These are phyloP conservation scores for Maudiozyma bulderi DNA, from an alignment of 805 yeast genomes.

Conservation along the genomic window DNA sequence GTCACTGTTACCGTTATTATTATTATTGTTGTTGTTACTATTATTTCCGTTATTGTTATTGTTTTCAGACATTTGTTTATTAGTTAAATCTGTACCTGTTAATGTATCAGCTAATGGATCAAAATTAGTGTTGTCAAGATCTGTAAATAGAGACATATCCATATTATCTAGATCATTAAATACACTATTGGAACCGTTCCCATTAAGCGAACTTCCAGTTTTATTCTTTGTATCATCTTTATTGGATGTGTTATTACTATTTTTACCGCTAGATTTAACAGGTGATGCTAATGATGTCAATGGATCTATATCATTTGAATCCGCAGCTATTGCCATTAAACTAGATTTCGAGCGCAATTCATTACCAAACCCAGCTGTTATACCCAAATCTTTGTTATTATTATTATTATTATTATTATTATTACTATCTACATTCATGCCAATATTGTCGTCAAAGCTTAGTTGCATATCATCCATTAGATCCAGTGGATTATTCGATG, in stretches of 20 bases:
- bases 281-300: not conserved
- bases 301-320: not conserved
- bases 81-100: constrained; percentile 1
- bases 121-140: constrained; percentile 23
- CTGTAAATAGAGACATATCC: constrained; percentile 26
- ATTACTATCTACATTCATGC: not conserved
- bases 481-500: constrained; percentile 1
- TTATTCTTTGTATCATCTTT: not conserved
- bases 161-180: constrained; percentile 19
- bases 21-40: constrained; percentile 3
- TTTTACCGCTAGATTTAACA: not conserved
- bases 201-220: not conserved
- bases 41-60: not conserved
- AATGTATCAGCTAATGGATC: constrained; percentile 2
- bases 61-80: not conserved
- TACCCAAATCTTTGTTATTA: not conserved
- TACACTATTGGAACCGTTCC: constrained; percentile 1
- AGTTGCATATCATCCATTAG: constrained; percentile 7
- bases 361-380: not conserved
- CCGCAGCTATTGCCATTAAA: not conserved
- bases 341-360: not conserved
- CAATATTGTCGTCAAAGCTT: constrained; percentile 7
- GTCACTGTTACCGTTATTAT: not conserved
- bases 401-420: not conserved
- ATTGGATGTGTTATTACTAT: not conserved